Conservation (phyloP, 352 stramenopile genomes). For the Phytophthora kernoviae region DNA sequence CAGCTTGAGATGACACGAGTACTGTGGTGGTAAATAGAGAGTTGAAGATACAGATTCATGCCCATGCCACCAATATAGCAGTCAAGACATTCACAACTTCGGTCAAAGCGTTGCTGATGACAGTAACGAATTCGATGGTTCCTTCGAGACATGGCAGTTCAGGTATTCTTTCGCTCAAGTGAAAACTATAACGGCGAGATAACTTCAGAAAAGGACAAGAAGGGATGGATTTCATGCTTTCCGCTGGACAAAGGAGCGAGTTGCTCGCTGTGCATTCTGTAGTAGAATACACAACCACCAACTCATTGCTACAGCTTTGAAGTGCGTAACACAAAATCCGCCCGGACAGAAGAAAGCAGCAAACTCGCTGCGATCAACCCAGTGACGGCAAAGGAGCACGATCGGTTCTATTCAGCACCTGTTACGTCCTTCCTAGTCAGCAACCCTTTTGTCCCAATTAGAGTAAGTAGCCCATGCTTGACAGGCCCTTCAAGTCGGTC, state of each 20-base stretch:
- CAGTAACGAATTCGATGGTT: too few relatives aligned
- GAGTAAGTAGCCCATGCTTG: neutral
- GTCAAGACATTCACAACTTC: neutral
- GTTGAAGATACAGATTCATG: conserved; percentile 23
- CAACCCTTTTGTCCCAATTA: conserved; percentile 22
- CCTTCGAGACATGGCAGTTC: too few relatives aligned
- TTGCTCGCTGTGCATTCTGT: neutral
- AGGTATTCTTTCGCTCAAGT: too few relatives aligned
- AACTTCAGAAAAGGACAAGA: conserved; percentile 10
- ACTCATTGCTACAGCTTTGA: conserved; percentile 20
- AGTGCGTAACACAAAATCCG: conserved; percentile 82
- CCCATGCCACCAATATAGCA: conserved; percentile 8
- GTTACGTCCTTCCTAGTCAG: conserved; percentile 40
- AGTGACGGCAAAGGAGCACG: conserved; percentile 83
- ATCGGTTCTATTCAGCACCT: conserved; percentile 50
- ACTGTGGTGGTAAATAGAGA: conserved; percentile 32
- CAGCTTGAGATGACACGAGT: conserved; percentile 12
- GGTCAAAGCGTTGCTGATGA: too few relatives aligned
- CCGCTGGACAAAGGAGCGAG: conserved; percentile 17
- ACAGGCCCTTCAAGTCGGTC: too few relatives aligned
- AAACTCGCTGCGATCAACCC: conserved; percentile 79
- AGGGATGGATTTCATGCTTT: conserved; percentile 57
- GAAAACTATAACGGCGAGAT: too few relatives aligned
- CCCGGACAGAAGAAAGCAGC: conserved; percentile 91
- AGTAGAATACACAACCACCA: conserved; percentile 5